Evolutionary conservation across 2,329 filamentous ascomycete genomes (phyloP), one percentile per base, ranked within the genome.

Genomic region (Claviceps sp.): DNA sequence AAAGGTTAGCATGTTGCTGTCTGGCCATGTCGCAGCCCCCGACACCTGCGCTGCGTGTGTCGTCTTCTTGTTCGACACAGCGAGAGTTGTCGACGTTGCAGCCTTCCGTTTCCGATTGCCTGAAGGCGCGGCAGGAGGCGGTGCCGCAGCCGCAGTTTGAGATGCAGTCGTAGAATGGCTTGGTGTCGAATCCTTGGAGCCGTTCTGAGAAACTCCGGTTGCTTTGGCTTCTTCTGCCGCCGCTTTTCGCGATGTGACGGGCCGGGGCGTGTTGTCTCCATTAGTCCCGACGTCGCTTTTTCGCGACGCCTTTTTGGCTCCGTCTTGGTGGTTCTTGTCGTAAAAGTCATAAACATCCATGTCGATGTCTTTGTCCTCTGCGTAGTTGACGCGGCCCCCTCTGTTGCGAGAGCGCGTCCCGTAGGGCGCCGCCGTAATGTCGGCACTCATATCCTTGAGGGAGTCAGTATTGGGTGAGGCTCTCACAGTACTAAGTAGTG

Each of bases 321-420:
- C 53, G 55, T 80, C 77, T 52, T 72, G 71, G 16, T 80, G 75
- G 59, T 79, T 76, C 62, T 75, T 73, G 59, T 77, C 70, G 63
- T 76, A 71, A 65, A 76, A 78, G 62, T 96, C 91, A 66, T 89
- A 88, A 65, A 77, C 70, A 54, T 97, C 93, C 68, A 87, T 82
- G 62, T 97, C 91, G 59, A 90, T 76, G 67, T 96, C 91, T 70
- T 80, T 87, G 69, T 91, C 87, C 71, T 98, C 93, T 49, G 93
- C 91, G 69, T 98, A 98, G 70, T 98, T 98, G 58, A 85, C 83
- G 59, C 93, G 86, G 62, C 86, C 85, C 53, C 80, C 84, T 63
- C 90, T 85, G 69, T 95, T 95, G 66, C 93, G 86, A 60, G 90
- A 96, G 62, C 90, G 85, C 65, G 93, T 98, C 63, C 91, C 91